Percentiles rank a stretch among this genome's conserved stretches.
phyloP scores from a whole-genome alignment of 192 early-diverging fungal species.

The Haplosporangium gracile region DNA sequence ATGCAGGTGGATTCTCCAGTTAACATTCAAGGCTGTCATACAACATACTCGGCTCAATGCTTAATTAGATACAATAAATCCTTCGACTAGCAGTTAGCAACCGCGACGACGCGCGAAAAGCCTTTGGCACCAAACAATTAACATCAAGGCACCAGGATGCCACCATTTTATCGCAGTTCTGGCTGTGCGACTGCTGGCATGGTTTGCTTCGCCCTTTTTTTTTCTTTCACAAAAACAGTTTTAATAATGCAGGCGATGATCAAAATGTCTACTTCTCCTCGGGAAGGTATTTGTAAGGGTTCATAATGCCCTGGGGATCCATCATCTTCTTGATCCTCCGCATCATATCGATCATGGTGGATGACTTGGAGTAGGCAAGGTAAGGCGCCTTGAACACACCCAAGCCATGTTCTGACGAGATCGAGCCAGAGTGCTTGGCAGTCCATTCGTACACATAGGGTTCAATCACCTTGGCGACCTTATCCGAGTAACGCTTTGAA shows the following conservation, averaged over 20 bases:
- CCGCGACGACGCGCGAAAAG: no score
- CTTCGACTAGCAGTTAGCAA: no score
- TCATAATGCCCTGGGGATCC: conserved; percentile 98
- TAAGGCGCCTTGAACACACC: conserved; percentile 86
- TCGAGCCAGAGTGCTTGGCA: conserved; percentile 42
- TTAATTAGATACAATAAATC: no score
- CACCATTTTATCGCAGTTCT: no score
- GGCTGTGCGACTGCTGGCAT: not conserved
- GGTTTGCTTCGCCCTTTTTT: not conserved
- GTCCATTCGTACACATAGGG: conserved; percentile 93
- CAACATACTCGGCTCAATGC: no score
- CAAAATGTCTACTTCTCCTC: conserved; percentile 13
- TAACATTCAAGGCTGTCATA: no score
- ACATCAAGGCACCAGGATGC: not conserved
- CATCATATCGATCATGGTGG: conserved; percentile 89
- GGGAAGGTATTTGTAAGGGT: conserved; percentile 85
- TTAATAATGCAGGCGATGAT: not conserved
- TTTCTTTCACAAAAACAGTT: not conserved
- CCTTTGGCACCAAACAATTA: not conserved
- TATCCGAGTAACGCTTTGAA: conserved; percentile 73
- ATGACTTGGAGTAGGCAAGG: conserved; percentile 88
- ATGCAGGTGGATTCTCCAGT: no score
- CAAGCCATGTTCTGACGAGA: conserved; percentile 85
- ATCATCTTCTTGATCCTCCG: conserved; percentile 86
- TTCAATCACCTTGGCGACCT: conserved; percentile 83